A percentile compares a stretch with the other conserved stretches of the same genome.
These are phyloP conservation scores for Ganoderma lingzhi DNA, from an alignment of 1,284 basidiomycete genomes.

Conservation along the genomic window DNA sequence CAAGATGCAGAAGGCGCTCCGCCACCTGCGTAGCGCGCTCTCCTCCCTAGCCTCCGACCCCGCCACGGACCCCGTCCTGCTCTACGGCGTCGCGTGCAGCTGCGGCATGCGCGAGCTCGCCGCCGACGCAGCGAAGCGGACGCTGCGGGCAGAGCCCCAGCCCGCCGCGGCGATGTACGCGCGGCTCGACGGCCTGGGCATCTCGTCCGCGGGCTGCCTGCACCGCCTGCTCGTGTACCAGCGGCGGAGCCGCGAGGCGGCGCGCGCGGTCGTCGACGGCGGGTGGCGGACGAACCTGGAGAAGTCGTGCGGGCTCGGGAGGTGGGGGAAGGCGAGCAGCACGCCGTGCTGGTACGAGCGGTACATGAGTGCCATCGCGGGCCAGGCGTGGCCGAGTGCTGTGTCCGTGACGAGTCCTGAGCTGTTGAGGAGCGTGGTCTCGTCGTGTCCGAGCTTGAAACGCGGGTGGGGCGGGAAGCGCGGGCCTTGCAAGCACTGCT, in stretches of 20 bases:
- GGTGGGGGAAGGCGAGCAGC: background rate
- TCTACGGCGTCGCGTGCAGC: conserved; percentile 21
- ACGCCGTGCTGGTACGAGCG: conserved; percentile 19
- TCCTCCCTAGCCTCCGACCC: background rate
- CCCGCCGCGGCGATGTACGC: background rate
- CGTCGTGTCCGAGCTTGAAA: background rate
- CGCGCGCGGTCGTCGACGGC: conserved; percentile 13
- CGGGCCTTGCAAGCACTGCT: conserved; percentile 10
- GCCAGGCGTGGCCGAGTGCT: conserved; percentile 15
- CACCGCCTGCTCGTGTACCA: conserved; percentile 31
- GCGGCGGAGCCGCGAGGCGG: conserved; percentile 18
- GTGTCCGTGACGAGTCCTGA: background rate
- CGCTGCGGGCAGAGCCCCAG: conserved; percentile 10
- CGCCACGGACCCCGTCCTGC: conserved; percentile 16
- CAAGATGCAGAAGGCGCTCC: conserved; percentile 40
- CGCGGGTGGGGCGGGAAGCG: background rate
- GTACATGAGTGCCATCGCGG: conserved; percentile 13
- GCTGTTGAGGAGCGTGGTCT: conserved; percentile 9
- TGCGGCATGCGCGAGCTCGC: conserved; percentile 22
- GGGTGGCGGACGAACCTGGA: conserved; percentile 14
- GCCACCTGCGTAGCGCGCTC: conserved; percentile 10
- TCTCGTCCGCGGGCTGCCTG: conserved; percentile 20
- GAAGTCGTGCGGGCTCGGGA: conserved; percentile 5
- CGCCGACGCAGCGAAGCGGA: conserved; percentile 13
- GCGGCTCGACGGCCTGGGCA: conserved; percentile 10